A percentile compares a stretch with the other conserved stretches of the same genome.
phyloP scores from a whole-genome alignment of 2,329 filamentous ascomycete species.

The Aspergillus japonicus region DNA sequence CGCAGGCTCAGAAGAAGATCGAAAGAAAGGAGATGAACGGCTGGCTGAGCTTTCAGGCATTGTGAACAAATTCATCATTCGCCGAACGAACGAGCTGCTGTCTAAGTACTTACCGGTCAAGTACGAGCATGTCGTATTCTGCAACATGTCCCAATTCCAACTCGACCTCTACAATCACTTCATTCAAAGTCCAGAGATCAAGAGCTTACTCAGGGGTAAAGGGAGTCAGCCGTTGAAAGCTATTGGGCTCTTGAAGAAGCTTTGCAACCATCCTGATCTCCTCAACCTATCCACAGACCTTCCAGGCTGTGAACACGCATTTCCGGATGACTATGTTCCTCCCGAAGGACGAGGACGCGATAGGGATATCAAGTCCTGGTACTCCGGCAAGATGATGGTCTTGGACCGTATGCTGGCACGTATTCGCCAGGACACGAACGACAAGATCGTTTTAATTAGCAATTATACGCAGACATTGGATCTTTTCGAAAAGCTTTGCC shows the following conservation, averaged over 20 bases:
- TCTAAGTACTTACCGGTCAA: conserved; percentile 98
- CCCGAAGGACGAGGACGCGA: conserved; percentile 86
- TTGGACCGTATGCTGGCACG: conserved; percentile 96
- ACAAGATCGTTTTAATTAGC: conserved; percentile 98
- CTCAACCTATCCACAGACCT: conserved; percentile 79
- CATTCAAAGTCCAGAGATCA: conserved; percentile 91
- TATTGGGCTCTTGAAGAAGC: conserved; percentile 94
- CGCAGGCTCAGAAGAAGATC: conserved; percentile 77
- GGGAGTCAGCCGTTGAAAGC: conserved; percentile 95
- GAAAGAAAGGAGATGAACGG: conserved; percentile 78
- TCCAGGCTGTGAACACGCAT: conserved; percentile 78
- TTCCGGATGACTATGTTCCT: conserved; percentile 82
- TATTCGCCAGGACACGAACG: conserved; percentile 92
- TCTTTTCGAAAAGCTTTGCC: conserved; percentile 87
- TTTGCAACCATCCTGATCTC: conserved; percentile 96
- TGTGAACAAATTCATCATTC: conserved; percentile 98
- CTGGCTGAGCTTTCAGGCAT: conserved; percentile 75
- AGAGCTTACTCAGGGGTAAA: conserved; percentile 85
- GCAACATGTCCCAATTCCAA: conserved; percentile 90
- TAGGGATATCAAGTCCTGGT: conserved; percentile 89
- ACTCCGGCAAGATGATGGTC: conserved; percentile 97
- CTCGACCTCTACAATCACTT: conserved; percentile 94
- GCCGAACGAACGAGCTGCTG: conserved; percentile 93
- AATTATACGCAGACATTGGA: conserved; percentile 98
- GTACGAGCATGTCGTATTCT: conserved; percentile 99